Evolutionary conservation across 495 filamentous ascomycete genomes (phyloP).

Genomic region (Tetracladium setigerum): DNA sequence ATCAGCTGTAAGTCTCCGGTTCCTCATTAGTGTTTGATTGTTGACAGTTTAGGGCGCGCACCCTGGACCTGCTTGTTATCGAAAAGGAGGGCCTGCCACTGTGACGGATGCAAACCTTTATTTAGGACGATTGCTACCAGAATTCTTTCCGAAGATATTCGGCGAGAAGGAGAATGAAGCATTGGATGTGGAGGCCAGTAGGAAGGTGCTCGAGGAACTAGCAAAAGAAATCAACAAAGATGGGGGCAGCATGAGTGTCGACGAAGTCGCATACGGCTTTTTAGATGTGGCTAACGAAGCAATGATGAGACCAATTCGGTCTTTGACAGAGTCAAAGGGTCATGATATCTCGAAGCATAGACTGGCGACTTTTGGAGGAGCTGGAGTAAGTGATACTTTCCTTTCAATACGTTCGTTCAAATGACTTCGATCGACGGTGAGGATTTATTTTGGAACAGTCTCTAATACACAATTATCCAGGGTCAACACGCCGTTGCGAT

Average conservation of each 20-base stretch:
- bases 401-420: too few relatives aligned
- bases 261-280: conserved; percentile 89
- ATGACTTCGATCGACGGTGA: too few relatives aligned
- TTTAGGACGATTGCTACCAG: conserved; percentile 78
- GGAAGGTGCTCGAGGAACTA: conserved; percentile 68
- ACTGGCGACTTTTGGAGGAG: conserved; percentile 88
- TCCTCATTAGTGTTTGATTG: too few relatives aligned
- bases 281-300: conserved; percentile 91
- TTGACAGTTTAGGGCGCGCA: conserved; percentile 52
- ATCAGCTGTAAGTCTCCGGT: conserved; percentile 43
- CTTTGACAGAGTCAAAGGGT: conserved; percentile 87
- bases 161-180: conserved; percentile 85
- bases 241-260: conserved; percentile 57
- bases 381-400: conserved; percentile 38
- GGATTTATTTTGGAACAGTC: too few relatives aligned
- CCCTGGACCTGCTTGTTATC: conserved; percentile 89
- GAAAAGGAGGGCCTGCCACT: conserved; percentile 86
- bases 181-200: conserved; percentile 70
- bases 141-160: conserved; percentile 97
- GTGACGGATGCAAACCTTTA: conserved; percentile 94
- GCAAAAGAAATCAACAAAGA: conserved; percentile 66
- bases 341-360: conserved; percentile 86
- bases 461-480: too few relatives aligned
- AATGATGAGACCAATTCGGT: conserved; percentile 90
- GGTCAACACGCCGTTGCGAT: conserved; percentile 97